Percentiles rank a stretch among this genome's conserved stretches.
phyloP scores from a whole-genome alignment of 495 filamentous ascomycete species.

The Neurospora sp. region DNA sequence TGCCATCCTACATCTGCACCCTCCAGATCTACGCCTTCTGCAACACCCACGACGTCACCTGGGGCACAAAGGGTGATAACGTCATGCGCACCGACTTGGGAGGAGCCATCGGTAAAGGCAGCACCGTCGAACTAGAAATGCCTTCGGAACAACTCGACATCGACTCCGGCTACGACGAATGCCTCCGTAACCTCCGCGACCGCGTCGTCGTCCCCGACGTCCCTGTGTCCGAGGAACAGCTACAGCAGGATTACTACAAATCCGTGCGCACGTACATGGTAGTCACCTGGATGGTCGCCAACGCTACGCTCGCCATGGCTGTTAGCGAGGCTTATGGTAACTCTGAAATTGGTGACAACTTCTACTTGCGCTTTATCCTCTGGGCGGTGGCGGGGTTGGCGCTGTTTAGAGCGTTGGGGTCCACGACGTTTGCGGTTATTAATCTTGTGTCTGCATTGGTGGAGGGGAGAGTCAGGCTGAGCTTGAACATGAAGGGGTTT shows the following conservation, averaged over 20 bases:
- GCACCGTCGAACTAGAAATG: constrained; percentile 85
- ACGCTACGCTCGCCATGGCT: constrained; percentile 86
- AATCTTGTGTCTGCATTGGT: constrained; percentile 75
- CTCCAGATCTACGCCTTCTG: constrained; percentile 98
- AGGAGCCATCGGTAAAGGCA: constrained; percentile 61
- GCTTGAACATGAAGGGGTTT: constrained; percentile 39
- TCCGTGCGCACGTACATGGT: constrained; percentile 98
- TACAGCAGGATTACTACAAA: constrained; percentile 97
- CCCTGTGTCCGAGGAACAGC: constrained; percentile 58
- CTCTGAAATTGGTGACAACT: constrained; percentile 62
- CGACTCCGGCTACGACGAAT: constrained; percentile 94
- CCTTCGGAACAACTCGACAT: constrained; percentile 96
- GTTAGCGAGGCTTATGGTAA: constrained; percentile 77
- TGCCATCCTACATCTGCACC: constrained; percentile 92
- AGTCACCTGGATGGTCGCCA: constrained; percentile 87
- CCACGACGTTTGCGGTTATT: constrained; percentile 70
- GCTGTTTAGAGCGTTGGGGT: constrained; percentile 71
- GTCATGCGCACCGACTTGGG: constrained; percentile 85
- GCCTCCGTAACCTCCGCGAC: constrained; percentile 90
- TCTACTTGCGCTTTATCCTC: constrained; percentile 86
- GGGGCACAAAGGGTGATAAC: constrained; percentile 99
- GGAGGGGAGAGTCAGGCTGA: constrained; percentile 69
- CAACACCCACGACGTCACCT: constrained; percentile 98
- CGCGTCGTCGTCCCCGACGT: constrained; percentile 67
- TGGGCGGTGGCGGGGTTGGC: constrained; percentile 87